phyloP scores from a whole-genome alignment of 164 flowering plant genomes.

The Tetrastigma voinierianum region DNA sequence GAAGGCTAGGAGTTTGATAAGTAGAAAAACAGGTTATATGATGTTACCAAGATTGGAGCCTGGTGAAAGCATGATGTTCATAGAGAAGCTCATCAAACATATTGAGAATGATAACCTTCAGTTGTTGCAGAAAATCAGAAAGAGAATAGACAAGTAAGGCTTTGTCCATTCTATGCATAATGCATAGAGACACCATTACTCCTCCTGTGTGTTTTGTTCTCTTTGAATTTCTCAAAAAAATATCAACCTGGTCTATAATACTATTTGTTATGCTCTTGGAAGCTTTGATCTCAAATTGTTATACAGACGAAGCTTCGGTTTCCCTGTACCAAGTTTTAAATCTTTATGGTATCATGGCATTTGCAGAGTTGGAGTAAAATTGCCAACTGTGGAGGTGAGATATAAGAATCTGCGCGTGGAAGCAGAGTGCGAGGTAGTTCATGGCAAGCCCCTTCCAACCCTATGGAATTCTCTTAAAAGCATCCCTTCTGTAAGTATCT shows the following conservation, averaged over 20 bases:
- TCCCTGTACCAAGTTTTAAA: too few relatives aligned
- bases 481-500: slow-evolving; percentile 47
- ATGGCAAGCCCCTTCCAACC: slow-evolving; percentile 78
- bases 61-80: slow-evolving; percentile 39
- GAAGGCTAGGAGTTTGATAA: slow-evolving; percentile 7
- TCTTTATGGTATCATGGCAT: neutral
- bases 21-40: slow-evolving; percentile 37
- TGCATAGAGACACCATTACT: too few relatives aligned
- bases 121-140: slow-evolving; percentile 49
- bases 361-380: slow-evolving; percentile 61
- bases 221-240: too few relatives aligned
- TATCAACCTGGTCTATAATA: too few relatives aligned
- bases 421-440: slow-evolving; percentile 65
- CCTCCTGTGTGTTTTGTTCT: too few relatives aligned
- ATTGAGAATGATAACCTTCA: slow-evolving; percentile 64
- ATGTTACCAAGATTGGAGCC: slow-evolving; percentile 63
- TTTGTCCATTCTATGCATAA: neutral
- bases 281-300: too few relatives aligned
- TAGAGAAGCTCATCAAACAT: slow-evolving; percentile 62
- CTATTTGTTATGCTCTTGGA: too few relatives aligned
- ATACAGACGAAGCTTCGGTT: too few relatives aligned
- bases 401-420: slow-evolving; percentile 50
- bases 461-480: slow-evolving; percentile 58
- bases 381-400: slow-evolving; percentile 71
- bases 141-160: slow-evolving; percentile 62